A percentile compares a stretch with the other conserved stretches of the same genome.
These are phyloP conservation scores for Leccinum incarnatum DNA, from an alignment of 768 basidiomycete species.

Conservation along the genomic window DNA sequence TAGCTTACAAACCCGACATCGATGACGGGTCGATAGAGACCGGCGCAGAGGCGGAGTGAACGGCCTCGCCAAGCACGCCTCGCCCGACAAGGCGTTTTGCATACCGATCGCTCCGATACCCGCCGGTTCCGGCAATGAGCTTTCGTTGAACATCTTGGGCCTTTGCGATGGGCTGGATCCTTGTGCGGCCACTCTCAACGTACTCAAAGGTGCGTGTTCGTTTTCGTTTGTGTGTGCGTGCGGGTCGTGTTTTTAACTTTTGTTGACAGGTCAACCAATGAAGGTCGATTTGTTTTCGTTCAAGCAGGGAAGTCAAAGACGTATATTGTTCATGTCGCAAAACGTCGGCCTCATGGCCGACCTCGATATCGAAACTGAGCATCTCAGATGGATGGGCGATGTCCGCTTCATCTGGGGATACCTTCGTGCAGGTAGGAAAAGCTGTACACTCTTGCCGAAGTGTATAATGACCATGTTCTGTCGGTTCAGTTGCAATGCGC, in stretches of 20 bases:
- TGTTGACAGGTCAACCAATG: conserved; percentile 62
- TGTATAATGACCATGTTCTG: neutral
- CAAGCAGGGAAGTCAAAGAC: conserved; percentile 59
- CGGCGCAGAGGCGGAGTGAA: conserved; percentile 42
- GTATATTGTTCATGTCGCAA: conserved; percentile 82
- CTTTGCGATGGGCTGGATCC: conserved; percentile 66
- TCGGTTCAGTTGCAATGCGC: conserved; percentile 50
- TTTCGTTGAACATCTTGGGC: conserved; percentile 72
- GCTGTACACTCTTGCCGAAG: neutral
- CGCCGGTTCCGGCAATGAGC: conserved; percentile 78
- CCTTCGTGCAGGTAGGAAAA: conserved; percentile 57
- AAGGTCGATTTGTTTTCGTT: conserved; percentile 75
- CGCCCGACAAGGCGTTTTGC: conserved; percentile 56
- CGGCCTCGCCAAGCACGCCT: conserved; percentile 66
- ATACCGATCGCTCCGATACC: conserved; percentile 79
- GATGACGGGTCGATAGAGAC: too few relatives aligned
- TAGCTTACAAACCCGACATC: too few relatives aligned
- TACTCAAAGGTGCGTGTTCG: conserved; percentile 59
- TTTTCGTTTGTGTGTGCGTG: neutral
- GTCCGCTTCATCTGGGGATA: conserved; percentile 73
- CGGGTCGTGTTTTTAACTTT: neutral
- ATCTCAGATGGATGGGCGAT: conserved; percentile 86
- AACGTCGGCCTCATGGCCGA: conserved; percentile 84
- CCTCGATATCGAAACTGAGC: conserved; percentile 78
- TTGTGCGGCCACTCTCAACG: conserved; percentile 70